Percentiles rank a stretch among this genome's conserved stretches.
Conservation (phyloP, 345 rosid species). For the Firmiana major region DNA sequence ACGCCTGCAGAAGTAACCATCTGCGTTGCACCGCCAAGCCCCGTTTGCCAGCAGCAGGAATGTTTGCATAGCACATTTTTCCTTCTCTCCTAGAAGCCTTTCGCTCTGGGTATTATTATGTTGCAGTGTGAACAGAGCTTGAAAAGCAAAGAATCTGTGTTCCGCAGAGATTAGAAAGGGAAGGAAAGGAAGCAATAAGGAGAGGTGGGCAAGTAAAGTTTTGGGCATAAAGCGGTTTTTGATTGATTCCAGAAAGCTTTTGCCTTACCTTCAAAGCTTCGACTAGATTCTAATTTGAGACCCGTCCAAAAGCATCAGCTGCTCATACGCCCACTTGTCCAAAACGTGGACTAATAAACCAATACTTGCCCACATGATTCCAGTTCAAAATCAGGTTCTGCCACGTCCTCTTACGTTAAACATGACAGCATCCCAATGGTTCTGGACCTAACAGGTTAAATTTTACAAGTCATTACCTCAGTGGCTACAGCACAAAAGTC, state of each 20-base stretch:
- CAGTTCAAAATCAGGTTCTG: not conserved
- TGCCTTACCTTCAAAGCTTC: slow-evolving; percentile 14
- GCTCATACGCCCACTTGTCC: slow-evolving; percentile 2
- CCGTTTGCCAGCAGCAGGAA: slow-evolving; percentile 3
- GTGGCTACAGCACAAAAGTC: not conserved
- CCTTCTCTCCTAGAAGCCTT: not conserved
- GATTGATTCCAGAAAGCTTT: slow-evolving; percentile 3
- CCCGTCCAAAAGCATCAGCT: not conserved
- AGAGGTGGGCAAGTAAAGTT: slow-evolving; percentile 23
- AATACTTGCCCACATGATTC: not conserved
- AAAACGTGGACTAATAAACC: not conserved
- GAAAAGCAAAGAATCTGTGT: slow-evolving; percentile 22
- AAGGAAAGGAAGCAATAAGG: slow-evolving; percentile 25
- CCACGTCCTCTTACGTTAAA: not conserved
- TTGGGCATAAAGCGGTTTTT: slow-evolving; percentile 6
- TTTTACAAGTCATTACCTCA: not conserved
- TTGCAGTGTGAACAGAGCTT: not conserved
- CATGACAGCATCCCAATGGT: not conserved
- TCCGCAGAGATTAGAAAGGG: not conserved
- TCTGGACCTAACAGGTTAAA: not conserved
- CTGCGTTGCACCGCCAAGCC: slow-evolving; percentile 6
- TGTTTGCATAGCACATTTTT: slow-evolving; percentile 27
- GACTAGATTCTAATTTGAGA: not conserved
- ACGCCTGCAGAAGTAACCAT: slow-evolving; percentile 17
- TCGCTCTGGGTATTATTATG: not conserved